Evolutionary conservation across 176 grass and related monocot species (phyloP).

Genomic region (Triticum aestivum): DNA sequence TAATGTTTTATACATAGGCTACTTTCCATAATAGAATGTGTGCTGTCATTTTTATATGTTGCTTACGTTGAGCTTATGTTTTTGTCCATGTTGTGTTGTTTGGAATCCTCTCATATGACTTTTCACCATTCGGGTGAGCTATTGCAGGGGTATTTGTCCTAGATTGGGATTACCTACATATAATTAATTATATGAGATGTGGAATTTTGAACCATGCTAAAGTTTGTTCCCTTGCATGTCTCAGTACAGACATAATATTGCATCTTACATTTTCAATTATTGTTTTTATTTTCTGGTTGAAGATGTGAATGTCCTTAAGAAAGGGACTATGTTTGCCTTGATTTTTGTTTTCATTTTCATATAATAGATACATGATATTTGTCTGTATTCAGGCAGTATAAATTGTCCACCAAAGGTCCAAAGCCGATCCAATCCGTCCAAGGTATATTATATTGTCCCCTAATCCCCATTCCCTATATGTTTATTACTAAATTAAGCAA

Average conservation of each 20-base stretch:
- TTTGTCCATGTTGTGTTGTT: background rate
- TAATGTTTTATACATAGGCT: slow-evolving; percentile 58
- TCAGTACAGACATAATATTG: background rate
- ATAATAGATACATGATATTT: no score
- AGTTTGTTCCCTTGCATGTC: background rate
- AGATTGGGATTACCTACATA: slow-evolving; percentile 68
- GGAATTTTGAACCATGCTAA: background rate
- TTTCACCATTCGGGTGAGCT: background rate
- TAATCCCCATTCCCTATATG: no score
- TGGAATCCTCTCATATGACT: background rate
- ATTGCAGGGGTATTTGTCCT: background rate
- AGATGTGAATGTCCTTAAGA: no score
- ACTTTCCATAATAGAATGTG: background rate
- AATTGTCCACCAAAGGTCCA: no score
- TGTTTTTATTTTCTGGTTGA: no score
- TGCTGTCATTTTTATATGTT: background rate
- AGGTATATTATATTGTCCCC: no score
- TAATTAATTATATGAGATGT: slow-evolving; percentile 41
- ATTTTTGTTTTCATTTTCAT: no score
- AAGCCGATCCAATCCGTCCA: no score
- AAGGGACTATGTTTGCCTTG: no score
- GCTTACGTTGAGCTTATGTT: background rate
- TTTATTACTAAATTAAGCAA: no score
- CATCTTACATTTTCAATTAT: background rate
- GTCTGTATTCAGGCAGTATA: no score